Percentiles rank a stretch among this genome's conserved stretches.
These are phyloP conservation scores for Phytophthora rubi DNA, from an alignment of 352 stramenopile species.

Conservation along the genomic window DNA sequence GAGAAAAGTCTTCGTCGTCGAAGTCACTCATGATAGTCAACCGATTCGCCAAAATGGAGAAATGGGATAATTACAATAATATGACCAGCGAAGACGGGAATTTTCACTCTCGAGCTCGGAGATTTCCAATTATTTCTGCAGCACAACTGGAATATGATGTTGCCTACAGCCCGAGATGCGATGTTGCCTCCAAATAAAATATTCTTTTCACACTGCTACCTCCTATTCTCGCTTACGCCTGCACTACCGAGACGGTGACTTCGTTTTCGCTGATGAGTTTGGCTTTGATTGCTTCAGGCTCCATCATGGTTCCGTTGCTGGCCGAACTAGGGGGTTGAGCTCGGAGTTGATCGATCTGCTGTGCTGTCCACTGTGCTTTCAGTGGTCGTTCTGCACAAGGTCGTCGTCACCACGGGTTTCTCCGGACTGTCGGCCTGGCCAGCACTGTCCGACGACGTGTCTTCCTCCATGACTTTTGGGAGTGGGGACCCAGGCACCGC, in stretches of 20 bases:
- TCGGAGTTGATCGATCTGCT: constrained; percentile 21
- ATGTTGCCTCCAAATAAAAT: background rate
- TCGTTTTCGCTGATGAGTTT: constrained; percentile 18
- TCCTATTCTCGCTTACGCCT: constrained; percentile 9
- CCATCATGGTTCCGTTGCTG: constrained; percentile 10
- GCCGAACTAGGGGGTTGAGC: constrained; percentile 21
- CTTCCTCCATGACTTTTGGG: constrained; percentile 49
- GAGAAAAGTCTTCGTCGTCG: constrained; percentile 69
- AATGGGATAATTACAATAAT: background rate
- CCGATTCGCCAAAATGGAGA: background rate
- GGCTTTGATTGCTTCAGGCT: constrained; percentile 22
- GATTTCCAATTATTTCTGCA: no score
- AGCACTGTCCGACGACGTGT: constrained; percentile 14
- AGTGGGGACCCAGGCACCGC: constrained; percentile 40
- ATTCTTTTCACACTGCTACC: background rate
- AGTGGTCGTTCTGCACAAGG: constrained; percentile 22
- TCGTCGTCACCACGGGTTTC: constrained; percentile 33
- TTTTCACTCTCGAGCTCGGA: no score
- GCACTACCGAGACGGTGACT: constrained; percentile 21
- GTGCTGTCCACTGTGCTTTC: constrained; percentile 32
- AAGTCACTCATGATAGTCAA: constrained; percentile 30
- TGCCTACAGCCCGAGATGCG: no score
- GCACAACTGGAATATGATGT: no score
- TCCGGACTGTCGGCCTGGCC: constrained; percentile 24
- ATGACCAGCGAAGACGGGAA: no score